Evolutionary conservation across 805 yeast species (phyloP), one percentile per base, ranked within the genome.

Genomic region (Maudiozyma bulderi): DNA sequence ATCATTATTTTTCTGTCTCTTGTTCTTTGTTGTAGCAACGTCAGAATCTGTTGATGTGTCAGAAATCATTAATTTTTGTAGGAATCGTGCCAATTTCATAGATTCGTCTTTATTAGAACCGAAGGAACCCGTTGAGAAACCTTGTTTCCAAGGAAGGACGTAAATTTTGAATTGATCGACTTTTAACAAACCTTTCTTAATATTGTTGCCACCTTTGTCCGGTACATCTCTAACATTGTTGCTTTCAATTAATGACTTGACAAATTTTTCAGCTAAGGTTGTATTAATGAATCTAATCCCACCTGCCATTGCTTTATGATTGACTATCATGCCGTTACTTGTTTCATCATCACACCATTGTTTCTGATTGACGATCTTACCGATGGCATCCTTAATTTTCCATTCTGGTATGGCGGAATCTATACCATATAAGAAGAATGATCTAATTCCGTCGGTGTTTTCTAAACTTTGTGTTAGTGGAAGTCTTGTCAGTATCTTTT

Each of bases 341-440:
- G 65, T 52, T 8, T 48, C 48, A 6, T 49, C 49, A 35, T 58
- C 64, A 31, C 49, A 50, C 61, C 65, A 60, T 8, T 52, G 47
- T 10, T 52, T 43, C 2, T 45, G 32, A n/a, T 45, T 47, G 0
- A 57, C 52, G 7, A 60, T 28, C 8, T 57, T 49, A 2, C 84
- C 69, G 48, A 83, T 79, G 52, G 63, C 71, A 7, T 78, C 78
- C 14, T 77, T 60, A 13, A 88, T 68, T 47, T 68, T 67, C 63
- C 80, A 81, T 56, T 82, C 87, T 0, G 95, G 83, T 6, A 83
- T 60, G 13, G 80, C 79, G 4, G 78, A 77, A 51, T 76, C 81
- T 15, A 87, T 70, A 1, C 96, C 96, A 65, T 82, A 86, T 15
- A 89, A 59, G 60, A 89, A 88, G 47, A 88, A 75, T 0, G 89